These are phyloP conservation scores for Gymnopus androsaceus DNA, from an alignment of 1,284 basidiomycete genomes.

Conservation along the genomic window DNA sequence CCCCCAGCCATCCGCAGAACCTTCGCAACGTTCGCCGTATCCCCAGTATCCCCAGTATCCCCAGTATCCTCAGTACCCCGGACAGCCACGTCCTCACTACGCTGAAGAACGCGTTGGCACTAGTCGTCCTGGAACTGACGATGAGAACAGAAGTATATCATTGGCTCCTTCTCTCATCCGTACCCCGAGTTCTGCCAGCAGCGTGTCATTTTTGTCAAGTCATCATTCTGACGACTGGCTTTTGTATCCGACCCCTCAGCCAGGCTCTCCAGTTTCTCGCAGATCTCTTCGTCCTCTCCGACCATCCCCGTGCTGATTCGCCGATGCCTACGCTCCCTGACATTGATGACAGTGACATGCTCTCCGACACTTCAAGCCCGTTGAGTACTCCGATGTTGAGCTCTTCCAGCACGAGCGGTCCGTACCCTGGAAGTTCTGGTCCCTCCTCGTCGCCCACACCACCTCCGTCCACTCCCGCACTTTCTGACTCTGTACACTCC, in stretches of 20 bases:
- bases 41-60: neutral
- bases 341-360: constrained; percentile 21
- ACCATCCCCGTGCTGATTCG: no score
- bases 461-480: constrained; percentile 27
- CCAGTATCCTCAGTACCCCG: constrained; percentile 9
- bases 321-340: constrained; percentile 26
- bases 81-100: constrained; percentile 4
- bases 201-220: constrained; percentile 67
- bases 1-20: constrained; percentile 2
- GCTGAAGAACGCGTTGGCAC: constrained; percentile 30
- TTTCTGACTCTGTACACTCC: constrained; percentile 32
- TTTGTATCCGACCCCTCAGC: constrained; percentile 8
- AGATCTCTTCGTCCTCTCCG: neutral
- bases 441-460: constrained; percentile 17
- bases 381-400: constrained; percentile 27
- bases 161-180: constrained; percentile 10
- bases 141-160: constrained; percentile 2
- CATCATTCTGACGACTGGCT: constrained; percentile 69
- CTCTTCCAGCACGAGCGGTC: constrained; percentile 20
- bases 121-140: constrained; percentile 21
- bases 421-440: constrained; percentile 9
- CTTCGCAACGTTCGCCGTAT: constrained; percentile 1
- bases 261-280: constrained; percentile 10
- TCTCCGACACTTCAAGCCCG: constrained; percentile 30
- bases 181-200: constrained; percentile 52